Conservation (phyloP, 2,329 filamentous ascomycete genomes). For the Aspergillus clavatus region DNA sequence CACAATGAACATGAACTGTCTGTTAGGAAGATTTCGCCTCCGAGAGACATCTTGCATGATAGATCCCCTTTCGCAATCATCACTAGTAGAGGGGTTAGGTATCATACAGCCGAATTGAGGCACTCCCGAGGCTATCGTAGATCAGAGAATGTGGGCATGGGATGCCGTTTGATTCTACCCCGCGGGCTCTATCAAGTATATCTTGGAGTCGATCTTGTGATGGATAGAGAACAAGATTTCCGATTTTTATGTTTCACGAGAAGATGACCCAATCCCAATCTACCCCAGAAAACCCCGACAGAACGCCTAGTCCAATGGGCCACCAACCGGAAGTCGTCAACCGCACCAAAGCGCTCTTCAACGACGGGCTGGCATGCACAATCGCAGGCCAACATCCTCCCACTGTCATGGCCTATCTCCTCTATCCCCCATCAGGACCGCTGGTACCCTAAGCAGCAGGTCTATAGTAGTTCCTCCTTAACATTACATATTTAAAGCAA, state of each 20-base stretch:
- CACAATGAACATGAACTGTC: too few species aligned
- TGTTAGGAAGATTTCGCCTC: too few species aligned
- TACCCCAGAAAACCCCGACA: conserved; percentile 11
- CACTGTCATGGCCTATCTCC: conserved; percentile 22
- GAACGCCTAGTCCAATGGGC: conserved; percentile 21
- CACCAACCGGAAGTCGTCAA: conserved; percentile 19
- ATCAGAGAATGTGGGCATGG: too few species aligned
- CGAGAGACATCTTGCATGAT: too few species aligned
- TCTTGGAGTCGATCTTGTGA: neutral
- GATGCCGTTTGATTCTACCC: too few species aligned
- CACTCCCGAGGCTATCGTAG: too few species aligned
- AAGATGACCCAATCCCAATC: neutral
- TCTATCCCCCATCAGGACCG: conserved; percentile 29
- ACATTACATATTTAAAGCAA: conserved; percentile 30
- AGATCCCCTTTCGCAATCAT: too few species aligned
- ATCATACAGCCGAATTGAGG: too few species aligned
- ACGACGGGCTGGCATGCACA: conserved; percentile 28
- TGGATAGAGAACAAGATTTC: neutral
- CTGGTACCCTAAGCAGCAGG: conserved; percentile 31
- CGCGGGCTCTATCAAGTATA: too few species aligned
- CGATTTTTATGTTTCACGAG: neutral
- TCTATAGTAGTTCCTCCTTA: conserved; percentile 29
- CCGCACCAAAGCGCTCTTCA: conserved; percentile 30
- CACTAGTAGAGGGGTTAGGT: too few species aligned
- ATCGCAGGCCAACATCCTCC: conserved; percentile 29